Conservation (phyloP, 2,329 filamentous ascomycete genomes). For the Cordyceps javanica region DNA sequence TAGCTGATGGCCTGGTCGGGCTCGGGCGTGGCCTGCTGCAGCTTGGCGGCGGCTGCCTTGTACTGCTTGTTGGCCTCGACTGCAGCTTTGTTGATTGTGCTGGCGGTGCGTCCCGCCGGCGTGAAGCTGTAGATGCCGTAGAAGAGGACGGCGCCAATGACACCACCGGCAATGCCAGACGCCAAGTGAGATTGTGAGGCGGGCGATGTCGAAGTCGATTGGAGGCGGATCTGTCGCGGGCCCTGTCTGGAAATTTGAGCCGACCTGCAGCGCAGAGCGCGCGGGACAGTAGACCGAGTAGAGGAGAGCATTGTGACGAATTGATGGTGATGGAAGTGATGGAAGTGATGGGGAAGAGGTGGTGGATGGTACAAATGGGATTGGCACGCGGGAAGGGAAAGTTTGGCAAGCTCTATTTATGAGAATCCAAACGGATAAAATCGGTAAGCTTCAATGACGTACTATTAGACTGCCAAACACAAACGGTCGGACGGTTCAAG, state of each 20-base stretch:
- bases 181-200: slow-evolving; percentile 28
- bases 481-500: not conserved
- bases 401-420: not conserved
- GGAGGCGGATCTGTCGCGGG: slow-evolving; percentile 27
- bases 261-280: not conserved
- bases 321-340: not conserved
- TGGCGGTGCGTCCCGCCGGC: slow-evolving; percentile 34
- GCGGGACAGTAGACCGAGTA: not conserved
- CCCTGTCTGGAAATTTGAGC: not conserved
- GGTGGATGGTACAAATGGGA: not conserved
- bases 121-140: slow-evolving; percentile 40
- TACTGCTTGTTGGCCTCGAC: slow-evolving; percentile 56
- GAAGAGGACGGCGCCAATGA: slow-evolving; percentile 35
- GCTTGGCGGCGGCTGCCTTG: slow-evolving; percentile 51
- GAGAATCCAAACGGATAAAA: not conserved
- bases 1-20: slow-evolving; percentile 61
- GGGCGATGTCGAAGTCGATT: slow-evolving; percentile 29
- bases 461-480: not conserved
- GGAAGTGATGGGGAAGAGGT: not conserved
- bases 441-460: slow-evolving; percentile 4
- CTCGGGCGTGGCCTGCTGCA: slow-evolving; percentile 57
- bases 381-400: not conserved
- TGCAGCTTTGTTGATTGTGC: slow-evolving; percentile 40
- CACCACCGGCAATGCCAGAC: slow-evolving; percentile 37
- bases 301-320: slow-evolving; percentile 2